Evolutionary conservation across 2,329 filamentous ascomycete genomes (phyloP), one percentile per base, ranked within the genome.

Genomic region (Phialophora chinensis): DNA sequence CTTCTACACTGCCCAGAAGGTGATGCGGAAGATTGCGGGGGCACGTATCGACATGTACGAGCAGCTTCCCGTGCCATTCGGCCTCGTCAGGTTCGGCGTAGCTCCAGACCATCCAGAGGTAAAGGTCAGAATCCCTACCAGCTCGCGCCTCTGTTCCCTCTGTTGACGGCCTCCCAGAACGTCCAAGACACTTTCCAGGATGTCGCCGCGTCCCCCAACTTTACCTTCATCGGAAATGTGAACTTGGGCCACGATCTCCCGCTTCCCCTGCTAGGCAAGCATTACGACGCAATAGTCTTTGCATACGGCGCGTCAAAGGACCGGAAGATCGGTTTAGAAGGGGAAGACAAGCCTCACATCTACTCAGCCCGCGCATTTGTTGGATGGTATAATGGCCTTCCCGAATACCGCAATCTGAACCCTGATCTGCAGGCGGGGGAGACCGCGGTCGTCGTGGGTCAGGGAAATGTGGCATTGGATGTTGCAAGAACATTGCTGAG

Each of bases 41-140:
- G 88, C 90, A 0, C 85, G 86, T 59, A 86, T 99, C 25, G 94
- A 98, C 79, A 98, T 99, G 94, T 99, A 96, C 76, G 95, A 99
- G 79, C 88, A 92, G 31, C 81, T 98, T 47, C 95, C 95, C 0
- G 93, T 96, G 3, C 95, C 95, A 0, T 99, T 92, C 76, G 95
- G 95, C 0, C 85, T 99, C 63, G 93, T 96, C 58, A 86, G 95
- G 63, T 97, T 95, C 75, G 95, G 95, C 8, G 95, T 99, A 66
- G 96, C 95, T n/a, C 95, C 95, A 4, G 95, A 99, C 77, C 95
- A 99, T 79, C 94, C 95, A 0, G 94, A 99, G 81, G 95, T 99
- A 72, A 99, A 99, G 87, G 92, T 95, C 81, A 67, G 79, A 23
- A 23, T 42, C 61, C 42, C 29, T 42, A 20, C 20, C 11, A 14